A percentile compares a stretch with the other conserved stretches of the same genome.
Evolutionary conservation across 345 rosid genomes (phyloP).

Genomic region (Ricinus communis): DNA sequence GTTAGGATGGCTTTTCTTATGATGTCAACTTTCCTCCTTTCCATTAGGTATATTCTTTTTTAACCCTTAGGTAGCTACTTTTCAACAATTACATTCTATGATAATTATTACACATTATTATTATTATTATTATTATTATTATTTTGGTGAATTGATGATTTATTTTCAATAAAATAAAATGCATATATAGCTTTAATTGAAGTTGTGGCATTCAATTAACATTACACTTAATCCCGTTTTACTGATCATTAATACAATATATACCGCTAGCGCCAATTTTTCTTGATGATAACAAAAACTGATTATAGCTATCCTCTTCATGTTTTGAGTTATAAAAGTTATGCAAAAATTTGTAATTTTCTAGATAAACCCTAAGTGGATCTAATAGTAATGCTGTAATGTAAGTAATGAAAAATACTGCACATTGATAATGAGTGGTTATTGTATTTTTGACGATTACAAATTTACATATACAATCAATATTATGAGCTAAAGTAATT

Average conservation of each 20-base stretch:
- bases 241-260: not conserved
- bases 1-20: not conserved
- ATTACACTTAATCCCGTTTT: not conserved
- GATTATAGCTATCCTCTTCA: conserved; percentile 6
- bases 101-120: not conserved
- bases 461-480: not conserved
- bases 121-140: conserved; percentile 7
- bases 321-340: not conserved
- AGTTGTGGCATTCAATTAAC: conserved; percentile 10
- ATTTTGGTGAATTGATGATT: conserved; percentile 22
- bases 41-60: not conserved
- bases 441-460: not conserved
- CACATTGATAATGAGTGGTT: not conserved
- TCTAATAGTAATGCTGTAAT: not conserved
- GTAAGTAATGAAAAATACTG: not conserved
- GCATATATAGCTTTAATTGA: not conserved
- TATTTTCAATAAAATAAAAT: not conserved
- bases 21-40: conserved; percentile 7
- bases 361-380: not conserved
- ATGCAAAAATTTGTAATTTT: not conserved
- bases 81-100: not conserved
- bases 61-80: not conserved
- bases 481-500: no score
- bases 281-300: conserved; percentile 15
- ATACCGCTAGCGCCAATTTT: conserved; percentile 37